Conservation (phyloP, 164 flowering plant genomes). For the Vitis cinerea region DNA sequence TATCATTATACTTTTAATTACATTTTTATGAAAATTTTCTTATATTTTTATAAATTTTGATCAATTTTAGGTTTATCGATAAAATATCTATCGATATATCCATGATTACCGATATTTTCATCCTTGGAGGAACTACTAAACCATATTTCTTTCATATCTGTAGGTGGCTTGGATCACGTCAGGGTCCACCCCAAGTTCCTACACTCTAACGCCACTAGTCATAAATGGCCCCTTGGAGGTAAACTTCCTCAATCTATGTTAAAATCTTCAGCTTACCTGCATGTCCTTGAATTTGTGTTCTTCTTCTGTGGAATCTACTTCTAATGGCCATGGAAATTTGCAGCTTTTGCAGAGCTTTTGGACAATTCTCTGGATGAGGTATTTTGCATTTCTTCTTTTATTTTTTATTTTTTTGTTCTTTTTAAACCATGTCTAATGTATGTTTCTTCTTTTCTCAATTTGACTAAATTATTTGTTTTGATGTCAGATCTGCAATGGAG, state of each 20-base stretch:
- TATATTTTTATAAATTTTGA: no score
- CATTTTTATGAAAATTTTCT: no score
- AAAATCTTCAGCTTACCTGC: neutral
- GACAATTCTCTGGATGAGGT: conserved; percentile 92
- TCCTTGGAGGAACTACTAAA: no score
- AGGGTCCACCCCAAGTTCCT: conserved; percentile 81
- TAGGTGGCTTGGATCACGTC: conserved; percentile 77
- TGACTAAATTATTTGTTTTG: neutral
- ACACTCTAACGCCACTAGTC: conserved; percentile 89
- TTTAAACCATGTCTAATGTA: conserved; percentile 29
- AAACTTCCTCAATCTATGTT: neutral
- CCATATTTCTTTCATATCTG: neutral
- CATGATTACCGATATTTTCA: no score
- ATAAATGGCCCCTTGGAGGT: conserved; percentile 93
- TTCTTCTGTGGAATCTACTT: neutral
- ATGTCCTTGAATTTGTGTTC: neutral
- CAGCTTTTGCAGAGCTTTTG: conserved; percentile 92
- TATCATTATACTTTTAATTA: no score
- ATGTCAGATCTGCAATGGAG: neutral
- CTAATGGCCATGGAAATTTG: neutral
- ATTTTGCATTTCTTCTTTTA: conserved; percentile 1
- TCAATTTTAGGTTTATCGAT: no score
- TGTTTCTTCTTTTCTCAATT: neutral
- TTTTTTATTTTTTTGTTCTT: neutral
- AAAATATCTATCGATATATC: no score